Evolutionary conservation across 2,329 filamentous ascomycete genomes (phyloP), one percentile per base, ranked within the genome.

Genomic region (Aspergillus fumigatiaffinis): DNA sequence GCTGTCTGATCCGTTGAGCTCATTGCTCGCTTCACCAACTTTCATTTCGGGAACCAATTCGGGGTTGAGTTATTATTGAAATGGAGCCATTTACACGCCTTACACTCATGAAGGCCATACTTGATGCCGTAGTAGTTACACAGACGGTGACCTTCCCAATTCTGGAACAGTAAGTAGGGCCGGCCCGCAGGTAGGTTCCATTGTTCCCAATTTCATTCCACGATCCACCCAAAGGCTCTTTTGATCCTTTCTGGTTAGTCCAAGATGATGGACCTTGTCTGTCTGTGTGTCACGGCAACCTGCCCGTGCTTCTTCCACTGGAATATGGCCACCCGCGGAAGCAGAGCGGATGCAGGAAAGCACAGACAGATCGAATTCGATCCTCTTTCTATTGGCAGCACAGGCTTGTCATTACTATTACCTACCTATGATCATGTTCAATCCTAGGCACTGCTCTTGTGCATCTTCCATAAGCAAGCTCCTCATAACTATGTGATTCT

Each of bases 151-250:
- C 42, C 42, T 46, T 23, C 42, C 42, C 26, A 51, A 49, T 55
- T 63, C 53, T 62, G 62, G 63, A 58, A 63, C 60, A 58, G 55
- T 61, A 63, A 56, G 55, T 61, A 65, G 64, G 64, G 59, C 62
- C 64, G 64, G 64, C 60, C 64, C 64, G 64, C 59, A 50, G 53
- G 53, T 47, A 60, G 63, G 64, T 63, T 63, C 63, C 60, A 61
- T 57, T 44, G 51, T 47, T 54, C 38, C 35, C 32, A 38, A 38
- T 38, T 17, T 17, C 32, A 17, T 38, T 38, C 32, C 25, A 47
- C 17, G 54, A 21, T 56, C 50, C 28, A 53, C 41, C 29, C 41
- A 53, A 48, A 32, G 48, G 48, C 53, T 25, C 14, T 20, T n/a
- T 51, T 29, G 10, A 8, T 32, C 20, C 14, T 51, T 14, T 38